phyloP scores from a whole-genome alignment of 352 stramenopile species.

The Phytophthora meadii region DNA sequence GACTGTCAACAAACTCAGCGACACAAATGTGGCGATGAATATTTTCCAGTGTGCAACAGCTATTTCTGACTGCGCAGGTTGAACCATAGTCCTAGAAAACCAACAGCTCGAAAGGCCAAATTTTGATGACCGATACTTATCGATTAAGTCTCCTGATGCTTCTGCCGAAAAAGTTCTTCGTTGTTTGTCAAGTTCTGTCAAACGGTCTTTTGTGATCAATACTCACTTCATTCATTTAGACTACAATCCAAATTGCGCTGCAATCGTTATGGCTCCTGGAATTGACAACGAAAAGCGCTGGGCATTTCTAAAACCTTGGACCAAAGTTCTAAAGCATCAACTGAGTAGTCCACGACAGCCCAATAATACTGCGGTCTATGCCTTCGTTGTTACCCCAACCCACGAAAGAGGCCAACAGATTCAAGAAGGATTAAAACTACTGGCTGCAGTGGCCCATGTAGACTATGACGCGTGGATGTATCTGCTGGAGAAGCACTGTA shows the following conservation, averaged over 20 bases:
- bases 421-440: constrained; percentile 18
- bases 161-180: too few species aligned
- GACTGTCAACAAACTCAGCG: not conserved
- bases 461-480: constrained; percentile 31
- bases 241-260: too few species aligned
- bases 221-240: too few species aligned
- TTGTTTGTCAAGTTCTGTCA: not conserved
- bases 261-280: too few species aligned
- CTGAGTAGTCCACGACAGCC: too few species aligned
- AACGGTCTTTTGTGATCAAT: too few species aligned
- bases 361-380: too few species aligned
- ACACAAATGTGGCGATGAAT: not conserved
- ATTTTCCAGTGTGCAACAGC: not conserved
- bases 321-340: too few species aligned
- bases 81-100: constrained; percentile 32
- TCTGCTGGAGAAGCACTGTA: constrained; percentile 21
- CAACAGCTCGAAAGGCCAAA: constrained; percentile 34
- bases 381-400: too few species aligned
- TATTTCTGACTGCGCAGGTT: constrained; percentile 12
- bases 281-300: too few species aligned
- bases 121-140: constrained; percentile 14
- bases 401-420: not conserved
- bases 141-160: too few species aligned
- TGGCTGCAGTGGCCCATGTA: constrained; percentile 24
- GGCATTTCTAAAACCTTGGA: too few species aligned